These are phyloP conservation scores for fission yeast (Schizosaccharomyces pombe) DNA, from an alignment of 805 yeast genomes.

Conservation along the genomic window DNA sequence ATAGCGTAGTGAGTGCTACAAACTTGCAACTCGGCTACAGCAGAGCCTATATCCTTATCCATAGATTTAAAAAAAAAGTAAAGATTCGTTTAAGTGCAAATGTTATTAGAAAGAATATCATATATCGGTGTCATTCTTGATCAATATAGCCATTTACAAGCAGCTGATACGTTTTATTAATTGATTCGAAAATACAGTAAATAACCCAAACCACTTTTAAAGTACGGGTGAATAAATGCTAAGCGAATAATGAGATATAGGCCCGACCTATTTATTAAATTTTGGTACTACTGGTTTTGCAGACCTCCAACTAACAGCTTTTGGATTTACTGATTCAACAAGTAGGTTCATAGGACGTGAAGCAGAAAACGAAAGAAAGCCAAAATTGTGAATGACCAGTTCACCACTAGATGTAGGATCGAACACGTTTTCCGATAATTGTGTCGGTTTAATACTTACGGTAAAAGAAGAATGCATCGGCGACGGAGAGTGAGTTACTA, in stretches of 20 bases:
- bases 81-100: background rate
- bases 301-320: background rate
- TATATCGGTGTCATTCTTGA: background rate
- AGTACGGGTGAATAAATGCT: no score
- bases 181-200: no score
- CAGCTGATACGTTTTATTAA: no score
- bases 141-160: background rate
- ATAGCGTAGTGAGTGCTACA: no score
- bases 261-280: no score
- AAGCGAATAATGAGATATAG: no score
- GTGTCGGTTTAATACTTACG: background rate
- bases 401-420: background rate
- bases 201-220: no score
- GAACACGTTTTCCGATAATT: background rate
- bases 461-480: background rate
- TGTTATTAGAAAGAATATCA: background rate
- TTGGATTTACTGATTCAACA: background rate
- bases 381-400: background rate
- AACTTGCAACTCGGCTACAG: no score
- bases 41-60: no score
- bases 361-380: background rate
- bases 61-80: no score
- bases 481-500: no score
- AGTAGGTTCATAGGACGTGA: background rate
- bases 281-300: no score